Evolutionary conservation across 495 filamentous ascomycete species (phyloP), one percentile per base, ranked within the genome.

Genomic region (Trichoderma erinaceum): DNA sequence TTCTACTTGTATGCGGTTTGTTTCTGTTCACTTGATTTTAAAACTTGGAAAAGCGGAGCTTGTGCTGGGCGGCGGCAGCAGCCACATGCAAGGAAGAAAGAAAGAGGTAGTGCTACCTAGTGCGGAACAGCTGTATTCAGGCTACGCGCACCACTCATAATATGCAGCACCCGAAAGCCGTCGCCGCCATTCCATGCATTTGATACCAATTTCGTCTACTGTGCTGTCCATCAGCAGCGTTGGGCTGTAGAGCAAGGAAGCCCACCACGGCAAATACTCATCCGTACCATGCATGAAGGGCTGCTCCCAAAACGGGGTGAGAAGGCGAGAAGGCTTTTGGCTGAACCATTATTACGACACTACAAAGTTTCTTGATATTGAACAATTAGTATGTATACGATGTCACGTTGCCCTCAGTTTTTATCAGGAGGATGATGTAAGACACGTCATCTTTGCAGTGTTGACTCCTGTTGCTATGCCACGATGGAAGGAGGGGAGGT

Each of bases 151-250:
- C n/a, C 21, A 21, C 50, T 56, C 50, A 56, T 25, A 21, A 23
- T n/a, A n/a, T n/a, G 3, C 50, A 21, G n/a, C 12, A 23, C 21
- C 50, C 21, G 50, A 25, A 56, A 23, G 50, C 50, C n/a, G 50
- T 16, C 50, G 50, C 50, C 50, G 18, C n/a, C 50, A 10, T 56
- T 56, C 16, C 23, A 61, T 61, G 50, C 56, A 61, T 61, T 25
- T 18, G 23, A 61, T 0, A 4, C 27, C 23, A 32, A 61, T 29
- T n/a, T 61, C 27, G 23, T 61, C 25, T 61, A 21, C 56, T 25
- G 27, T 6, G 23, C 25, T 61, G 56, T 61, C 56, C 23, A 61
- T 38, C 8, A 38, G 35, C 35, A 38, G 35, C 35, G 8, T 38
- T 38, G 35, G 35, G 35, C 35, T 38, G 35, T 38, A 38, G 35